Evolutionary conservation across 805 yeast species (phyloP).

Genomic region (Komagataella populi): DNA sequence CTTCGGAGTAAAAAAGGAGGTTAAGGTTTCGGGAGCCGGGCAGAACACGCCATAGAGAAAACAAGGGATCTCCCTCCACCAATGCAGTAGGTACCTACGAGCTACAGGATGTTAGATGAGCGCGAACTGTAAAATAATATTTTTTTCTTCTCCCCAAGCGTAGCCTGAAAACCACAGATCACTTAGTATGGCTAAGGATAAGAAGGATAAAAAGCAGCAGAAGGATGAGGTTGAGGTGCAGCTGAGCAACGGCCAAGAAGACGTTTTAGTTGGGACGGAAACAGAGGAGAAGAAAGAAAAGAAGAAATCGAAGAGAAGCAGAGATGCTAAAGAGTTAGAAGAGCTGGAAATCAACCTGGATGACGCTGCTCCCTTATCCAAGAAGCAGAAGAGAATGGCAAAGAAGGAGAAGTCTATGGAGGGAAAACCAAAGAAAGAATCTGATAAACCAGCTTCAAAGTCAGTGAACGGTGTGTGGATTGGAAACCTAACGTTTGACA

Average conservation of each 20-base stretch:
- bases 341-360: slow-evolving; percentile 58
- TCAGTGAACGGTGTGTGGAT: slow-evolving; percentile 80
- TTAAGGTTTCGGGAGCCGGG: neutral
- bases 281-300: slow-evolving; percentile 8
- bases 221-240: slow-evolving; percentile 2
- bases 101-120: neutral
- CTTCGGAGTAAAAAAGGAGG: neutral
- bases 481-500: slow-evolving; percentile 82
- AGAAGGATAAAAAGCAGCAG: slow-evolving; percentile 1
- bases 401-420: slow-evolving; percentile 57
- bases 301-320: slow-evolving; percentile 12
- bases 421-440: slow-evolving; percentile 6
- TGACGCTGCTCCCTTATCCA: slow-evolving; percentile 73
- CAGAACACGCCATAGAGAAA: neutral
- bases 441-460: slow-evolving; percentile 8
- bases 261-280: slow-evolving; percentile 4
- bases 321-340: slow-evolving; percentile 26
- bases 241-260: neutral
- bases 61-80: neutral
- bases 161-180: neutral
- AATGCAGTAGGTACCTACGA: neutral
- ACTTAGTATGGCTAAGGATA: neutral
- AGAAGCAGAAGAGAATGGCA: slow-evolving; percentile 76
- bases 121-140: neutral
- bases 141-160: neutral